A percentile compares a stretch with the other conserved stretches of the same genome.
Conservation (phyloP, 2,329 filamentous ascomycete genomes). For the Ambrosiella cleistominuta region DNA sequence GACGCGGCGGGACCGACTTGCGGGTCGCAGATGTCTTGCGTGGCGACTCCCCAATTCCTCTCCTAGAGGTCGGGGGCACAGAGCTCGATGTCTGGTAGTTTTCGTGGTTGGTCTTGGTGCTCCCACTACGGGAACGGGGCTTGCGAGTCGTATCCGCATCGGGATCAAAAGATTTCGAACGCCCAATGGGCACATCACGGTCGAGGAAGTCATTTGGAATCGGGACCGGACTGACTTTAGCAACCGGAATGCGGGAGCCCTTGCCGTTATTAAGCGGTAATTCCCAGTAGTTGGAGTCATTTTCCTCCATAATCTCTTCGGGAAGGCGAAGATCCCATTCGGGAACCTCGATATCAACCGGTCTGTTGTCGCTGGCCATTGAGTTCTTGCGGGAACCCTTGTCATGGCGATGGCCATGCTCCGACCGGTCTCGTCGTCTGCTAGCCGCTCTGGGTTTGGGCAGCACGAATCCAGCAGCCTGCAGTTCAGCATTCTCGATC, state of each 20-base stretch:
- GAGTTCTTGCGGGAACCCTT: slow-evolving; percentile 19
- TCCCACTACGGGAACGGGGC: slow-evolving; percentile 52
- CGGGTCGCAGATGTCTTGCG: slow-evolving; percentile 18
- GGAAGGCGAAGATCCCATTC: slow-evolving; percentile 59
- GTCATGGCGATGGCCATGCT: slow-evolving; percentile 11
- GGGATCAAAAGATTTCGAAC: slow-evolving; percentile 20
- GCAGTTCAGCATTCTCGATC: slow-evolving; percentile 66
- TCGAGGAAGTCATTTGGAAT: slow-evolving; percentile 56
- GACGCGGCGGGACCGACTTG: slow-evolving; percentile 29
- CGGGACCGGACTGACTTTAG: slow-evolving; percentile 61
- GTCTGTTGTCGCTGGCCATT: slow-evolving; percentile 22
- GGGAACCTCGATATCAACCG: slow-evolving; percentile 25
- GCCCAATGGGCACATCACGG: slow-evolving; percentile 49
- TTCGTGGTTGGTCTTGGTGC: slow-evolving; percentile 30
- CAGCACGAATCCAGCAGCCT: slow-evolving; percentile 55
- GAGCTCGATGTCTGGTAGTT: slow-evolving; percentile 4
- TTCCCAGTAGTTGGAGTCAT: slow-evolving; percentile 33
- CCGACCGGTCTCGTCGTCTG: slow-evolving; percentile 20
- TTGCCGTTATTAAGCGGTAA: slow-evolving; percentile 22
- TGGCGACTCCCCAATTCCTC: slow-evolving; percentile 8
- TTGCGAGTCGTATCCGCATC: slow-evolving; percentile 35
- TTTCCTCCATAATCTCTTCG: slow-evolving; percentile 55
- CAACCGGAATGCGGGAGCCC: slow-evolving; percentile 72
- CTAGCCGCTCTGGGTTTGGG: slow-evolving; percentile 36
- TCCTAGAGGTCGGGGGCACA: slow-evolving; percentile 7